Evolutionary conservation across 768 basidiomycete genomes (phyloP), one percentile per base, ranked within the genome.

Genomic region (Suillus variegatus): DNA sequence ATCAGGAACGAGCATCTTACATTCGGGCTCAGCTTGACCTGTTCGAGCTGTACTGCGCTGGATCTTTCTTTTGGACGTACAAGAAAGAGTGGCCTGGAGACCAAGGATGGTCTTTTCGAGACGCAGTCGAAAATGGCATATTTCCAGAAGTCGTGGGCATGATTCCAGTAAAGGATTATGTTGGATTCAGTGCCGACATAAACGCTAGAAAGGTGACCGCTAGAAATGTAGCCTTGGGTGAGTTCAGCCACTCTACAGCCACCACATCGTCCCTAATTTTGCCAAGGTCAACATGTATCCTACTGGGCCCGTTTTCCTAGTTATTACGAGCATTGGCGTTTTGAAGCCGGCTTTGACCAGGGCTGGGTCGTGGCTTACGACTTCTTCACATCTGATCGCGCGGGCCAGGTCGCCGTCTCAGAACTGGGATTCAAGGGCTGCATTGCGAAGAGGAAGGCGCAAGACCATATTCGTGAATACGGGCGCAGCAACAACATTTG

Each of bases 21-120:
- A 80, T 90, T 5, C 73, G 80, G 20, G 88, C 92, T 4, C 87
- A 95, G 74, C 76, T 93, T 57, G 82, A 81, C 22, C 69, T 91
- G 46, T 94, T 85, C 66, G 91, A 93, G 64, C 73, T 76, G 55
- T 69, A 77, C 43, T 89, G 91, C 65, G 86, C 84, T 0, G 93
- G 93, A 6, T 91, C 85, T 84, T 94, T 88, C 78, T 94, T 91
- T 73, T 93, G 93, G 93, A 93, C 91, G 44, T 90, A 87, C 72
- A 93, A 88, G 80, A 92, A 93, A 75, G 82, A 87, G 60, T 72
- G 77, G 6, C 75, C 73, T 4, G 87, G 88, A 63, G 93, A 94
- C 77, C 82, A 78, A 5, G 92, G 92, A 1, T 94, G 93, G 93
- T 86, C 85, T 36, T 84, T 90, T 44, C 80, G 82, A 64, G 88